A percentile compares a stretch with the other conserved stretches of the same genome.
Evolutionary conservation across 2,329 filamentous ascomycete genomes (phyloP).

Genomic region (Fusarium sp.): DNA sequence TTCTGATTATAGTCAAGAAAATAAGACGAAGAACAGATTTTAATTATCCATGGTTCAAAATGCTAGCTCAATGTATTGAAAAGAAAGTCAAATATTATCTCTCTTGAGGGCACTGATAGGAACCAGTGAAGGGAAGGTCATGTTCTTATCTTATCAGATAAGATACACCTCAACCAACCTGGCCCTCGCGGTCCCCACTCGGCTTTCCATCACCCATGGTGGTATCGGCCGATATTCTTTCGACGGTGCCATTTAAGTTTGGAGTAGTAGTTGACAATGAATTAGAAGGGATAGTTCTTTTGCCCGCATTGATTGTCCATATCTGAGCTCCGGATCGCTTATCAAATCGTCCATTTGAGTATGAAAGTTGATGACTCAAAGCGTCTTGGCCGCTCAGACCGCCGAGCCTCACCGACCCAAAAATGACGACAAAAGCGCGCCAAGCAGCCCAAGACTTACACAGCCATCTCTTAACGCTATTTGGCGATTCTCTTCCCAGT

Average conservation of each 20-base stretch:
- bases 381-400: neutral
- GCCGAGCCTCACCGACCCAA: neutral
- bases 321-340: neutral
- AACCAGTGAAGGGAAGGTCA: too few species aligned
- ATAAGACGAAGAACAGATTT: too few species aligned
- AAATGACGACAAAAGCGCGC: neutral
- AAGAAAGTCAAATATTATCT: too few species aligned
- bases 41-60: too few species aligned
- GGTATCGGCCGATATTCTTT: neutral
- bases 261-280: neutral
- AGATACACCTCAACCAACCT: neutral
- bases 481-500: neutral
- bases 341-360: neutral
- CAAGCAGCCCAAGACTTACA: neutral
- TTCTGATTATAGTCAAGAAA: too few species aligned
- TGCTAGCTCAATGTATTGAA: too few species aligned
- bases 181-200: neutral
- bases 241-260: neutral
- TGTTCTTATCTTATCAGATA: neutral
- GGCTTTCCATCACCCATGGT: neutral
- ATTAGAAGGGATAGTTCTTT: accelerated
- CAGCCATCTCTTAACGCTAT: too few species aligned
- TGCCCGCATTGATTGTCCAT: accelerated
- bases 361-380: neutral
- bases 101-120: too few species aligned